Conservation (phyloP, 2,329 filamentous ascomycete species). For the Sarocladium strictum region DNA sequence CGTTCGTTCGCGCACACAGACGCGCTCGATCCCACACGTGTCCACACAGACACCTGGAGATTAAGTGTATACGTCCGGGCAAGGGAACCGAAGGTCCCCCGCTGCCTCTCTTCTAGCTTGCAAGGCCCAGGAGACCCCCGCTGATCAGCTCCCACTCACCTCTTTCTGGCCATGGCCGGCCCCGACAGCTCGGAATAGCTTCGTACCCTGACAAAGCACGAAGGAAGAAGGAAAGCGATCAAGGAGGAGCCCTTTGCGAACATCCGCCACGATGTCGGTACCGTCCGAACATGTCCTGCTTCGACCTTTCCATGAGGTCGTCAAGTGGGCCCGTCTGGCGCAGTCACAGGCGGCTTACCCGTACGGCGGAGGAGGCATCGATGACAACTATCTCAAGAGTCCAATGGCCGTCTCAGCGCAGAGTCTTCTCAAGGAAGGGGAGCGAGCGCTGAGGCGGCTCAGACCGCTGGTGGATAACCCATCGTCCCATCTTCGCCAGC, state of each 20-base stretch:
- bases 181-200: not conserved
- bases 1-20: too few species aligned
- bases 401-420: slow-evolving; percentile 28
- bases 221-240: not conserved
- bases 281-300: slow-evolving; percentile 14
- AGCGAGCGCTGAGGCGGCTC: slow-evolving; percentile 29
- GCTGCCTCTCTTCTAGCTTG: too few species aligned
- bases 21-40: too few species aligned
- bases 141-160: not conserved
- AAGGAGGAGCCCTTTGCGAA: not conserved
- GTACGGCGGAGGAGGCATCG: slow-evolving; percentile 1
- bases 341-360: slow-evolving; percentile 20
- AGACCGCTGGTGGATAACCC: slow-evolving; percentile 18
- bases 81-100: not conserved
- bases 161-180: not conserved
- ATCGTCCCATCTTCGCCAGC: slow-evolving; percentile 13
- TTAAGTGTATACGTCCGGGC: too few species aligned
- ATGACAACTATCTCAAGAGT: slow-evolving; percentile 17
- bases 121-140: not conserved
- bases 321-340: slow-evolving; percentile 32
- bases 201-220: not conserved
- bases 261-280: not conserved
- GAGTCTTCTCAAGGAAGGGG: slow-evolving; percentile 29
- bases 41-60: too few species aligned
- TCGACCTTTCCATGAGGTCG: slow-evolving; percentile 33